Conservation (phyloP, 371 early-diverging fungal species). For the Gilbertella persicaria region DNA sequence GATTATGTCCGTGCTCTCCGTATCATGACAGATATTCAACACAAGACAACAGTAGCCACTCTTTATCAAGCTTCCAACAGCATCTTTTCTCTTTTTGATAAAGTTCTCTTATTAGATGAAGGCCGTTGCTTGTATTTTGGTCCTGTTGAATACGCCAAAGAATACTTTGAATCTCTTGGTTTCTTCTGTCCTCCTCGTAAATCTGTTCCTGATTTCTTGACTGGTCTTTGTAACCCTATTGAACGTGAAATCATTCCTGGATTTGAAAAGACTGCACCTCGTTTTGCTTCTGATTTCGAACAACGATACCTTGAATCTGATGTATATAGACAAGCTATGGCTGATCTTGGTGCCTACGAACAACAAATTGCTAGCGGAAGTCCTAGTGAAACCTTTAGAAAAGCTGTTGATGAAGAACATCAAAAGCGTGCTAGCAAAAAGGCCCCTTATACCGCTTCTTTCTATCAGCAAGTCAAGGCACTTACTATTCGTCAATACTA, state of each 20-base stretch:
- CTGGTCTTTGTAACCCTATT: constrained; percentile 65
- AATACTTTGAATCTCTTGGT: constrained; percentile 60
- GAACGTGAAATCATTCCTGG: constrained; percentile 65
- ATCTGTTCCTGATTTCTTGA: constrained; percentile 80
- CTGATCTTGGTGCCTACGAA: constrained; percentile 48
- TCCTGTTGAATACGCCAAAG: constrained; percentile 46
- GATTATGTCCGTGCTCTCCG: constrained; percentile 63
- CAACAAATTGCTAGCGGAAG: constrained; percentile 25
- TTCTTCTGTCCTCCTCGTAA: constrained; percentile 72
- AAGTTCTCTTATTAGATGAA: constrained; percentile 61
- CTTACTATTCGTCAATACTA: constrained; percentile 68
- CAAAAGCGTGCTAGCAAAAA: constrained; percentile 55
- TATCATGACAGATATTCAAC: constrained; percentile 53
- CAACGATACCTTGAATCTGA: constrained; percentile 44
- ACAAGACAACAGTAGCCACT: constrained; percentile 58
- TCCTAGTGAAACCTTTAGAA: constrained; percentile 53
- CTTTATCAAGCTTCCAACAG: constrained; percentile 68
- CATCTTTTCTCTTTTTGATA: constrained; percentile 68
- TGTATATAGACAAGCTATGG: constrained; percentile 36
- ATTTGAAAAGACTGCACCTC: constrained; percentile 51
- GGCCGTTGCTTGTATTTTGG: constrained; percentile 71
- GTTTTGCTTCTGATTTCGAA: constrained; percentile 53
- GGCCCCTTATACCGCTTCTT: constrained; percentile 66
- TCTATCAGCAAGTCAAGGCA: constrained; percentile 61
- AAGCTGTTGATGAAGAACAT: constrained; percentile 58